phyloP scores from a whole-genome alignment of 108 stramenopile species.

The Skeletonema potamos region DNA sequence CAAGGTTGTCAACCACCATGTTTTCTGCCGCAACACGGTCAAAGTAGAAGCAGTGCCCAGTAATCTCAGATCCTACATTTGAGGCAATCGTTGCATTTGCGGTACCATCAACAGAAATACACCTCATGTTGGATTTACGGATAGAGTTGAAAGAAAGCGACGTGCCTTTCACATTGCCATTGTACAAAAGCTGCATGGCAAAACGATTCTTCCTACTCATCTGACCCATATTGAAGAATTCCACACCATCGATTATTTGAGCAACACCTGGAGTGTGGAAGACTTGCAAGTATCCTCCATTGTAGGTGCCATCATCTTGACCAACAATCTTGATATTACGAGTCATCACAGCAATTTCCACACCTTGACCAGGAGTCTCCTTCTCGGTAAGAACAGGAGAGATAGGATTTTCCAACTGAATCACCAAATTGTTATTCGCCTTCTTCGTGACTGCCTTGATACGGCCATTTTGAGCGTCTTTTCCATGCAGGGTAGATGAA shows the following conservation, averaged over 20 bases:
- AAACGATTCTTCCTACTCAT: slow-evolving; percentile 48
- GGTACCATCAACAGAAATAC: slow-evolving; percentile 62
- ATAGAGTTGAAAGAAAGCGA: slow-evolving; percentile 58
- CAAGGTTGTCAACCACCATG: background rate
- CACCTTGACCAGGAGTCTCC: slow-evolving; percentile 51
- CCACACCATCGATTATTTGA: slow-evolving; percentile 61
- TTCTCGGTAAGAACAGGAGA: slow-evolving; percentile 35
- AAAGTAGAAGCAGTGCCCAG: slow-evolving; percentile 42
- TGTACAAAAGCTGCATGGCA: slow-evolving; percentile 59
- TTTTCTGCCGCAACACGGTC: slow-evolving; percentile 9
- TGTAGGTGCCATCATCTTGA: slow-evolving; percentile 22
- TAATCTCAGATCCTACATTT: slow-evolving; percentile 57
- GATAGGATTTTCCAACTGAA: slow-evolving; percentile 45
- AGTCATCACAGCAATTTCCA: slow-evolving; percentile 61
- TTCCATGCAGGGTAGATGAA: slow-evolving; percentile 44
- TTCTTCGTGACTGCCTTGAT: slow-evolving; percentile 22
- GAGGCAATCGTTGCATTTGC: slow-evolving; percentile 50
- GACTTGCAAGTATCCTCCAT: slow-evolving; percentile 57
- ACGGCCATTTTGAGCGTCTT: slow-evolving; percentile 39
- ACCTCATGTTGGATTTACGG: slow-evolving; percentile 59
- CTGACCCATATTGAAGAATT: slow-evolving; percentile 56
- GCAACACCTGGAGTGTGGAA: slow-evolving; percentile 58
- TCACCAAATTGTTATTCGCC: slow-evolving; percentile 33
- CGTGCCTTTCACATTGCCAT: slow-evolving; percentile 41
- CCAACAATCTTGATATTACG: slow-evolving; percentile 69